Evolutionary conservation across 306 rosid species (phyloP), one percentile per base, ranked within the genome.

Genomic region (Citrullus mucosospermus): DNA sequence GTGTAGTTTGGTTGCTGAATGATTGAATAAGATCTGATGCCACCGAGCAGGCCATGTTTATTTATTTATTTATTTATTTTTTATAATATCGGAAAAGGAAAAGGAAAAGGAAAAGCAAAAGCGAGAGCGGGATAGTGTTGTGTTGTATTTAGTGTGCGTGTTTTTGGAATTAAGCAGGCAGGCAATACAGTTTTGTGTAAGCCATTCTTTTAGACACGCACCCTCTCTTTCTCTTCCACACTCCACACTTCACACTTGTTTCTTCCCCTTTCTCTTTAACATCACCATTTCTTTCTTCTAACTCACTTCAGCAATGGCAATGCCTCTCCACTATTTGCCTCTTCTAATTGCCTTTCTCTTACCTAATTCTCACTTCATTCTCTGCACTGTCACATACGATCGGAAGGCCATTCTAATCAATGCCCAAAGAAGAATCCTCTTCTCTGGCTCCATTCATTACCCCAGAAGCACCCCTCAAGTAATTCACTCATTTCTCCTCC

Each of bases 381-480:
- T 84, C 17, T 88, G 89, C 59, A 46, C 50, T 36, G 99, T 96
- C 4, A 91, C 98, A 1, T 96, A 96, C 73, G 99, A 96, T 75
- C 86, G 87, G 56, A 96, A 91, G 79, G 97, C 99, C 63, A 84
- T 96, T 38, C 39, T 91, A 75, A 92, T 96, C 79, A 90, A 96
- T 83, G 98, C 93, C 81, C 92, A 87, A 57, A 86, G 98, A 77
- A 86, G 96, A 88, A 85, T 96, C 80, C 99, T 96, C 46, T 83
- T 96, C 60, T 96, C 99, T 78, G 99, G 99, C 61, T 96, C 99
- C 17, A 91, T 96, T 78, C 99, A 96, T 84, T 96, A 96, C 83
- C 99, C 99, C 69, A 85, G 99, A 90, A 96, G 99, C 78, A 96
- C 98, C 51, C 98, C 98, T 1, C 93, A 95, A 87, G 99, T 95